Evolutionary conservation across 2,329 filamentous ascomycete species (phyloP).

Genomic region (Trichophyton benhamiae): DNA sequence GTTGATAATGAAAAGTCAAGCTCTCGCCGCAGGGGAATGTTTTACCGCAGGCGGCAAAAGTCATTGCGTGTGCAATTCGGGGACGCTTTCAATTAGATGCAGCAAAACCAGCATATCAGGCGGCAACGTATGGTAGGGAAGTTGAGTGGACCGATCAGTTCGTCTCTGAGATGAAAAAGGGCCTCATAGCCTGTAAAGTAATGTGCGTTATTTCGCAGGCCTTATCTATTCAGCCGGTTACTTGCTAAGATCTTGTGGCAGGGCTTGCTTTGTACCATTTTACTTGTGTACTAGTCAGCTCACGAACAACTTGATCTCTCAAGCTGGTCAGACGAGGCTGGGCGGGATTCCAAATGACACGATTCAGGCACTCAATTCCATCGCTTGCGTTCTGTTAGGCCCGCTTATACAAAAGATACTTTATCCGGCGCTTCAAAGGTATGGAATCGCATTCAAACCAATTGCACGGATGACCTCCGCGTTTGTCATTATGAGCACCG

Average conservation of each 20-base stretch:
- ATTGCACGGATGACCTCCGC: constrained; percentile 45
- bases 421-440: constrained; percentile 44
- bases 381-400: constrained; percentile 46
- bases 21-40: constrained; percentile 9
- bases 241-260: neutral
- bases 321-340: constrained; percentile 46
- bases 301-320: constrained; percentile 21
- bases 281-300: constrained; percentile 26
- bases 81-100: constrained; percentile 10
- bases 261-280: constrained; percentile 21
- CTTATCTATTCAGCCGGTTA: neutral
- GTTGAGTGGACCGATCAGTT: constrained; percentile 12
- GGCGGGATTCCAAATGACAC: constrained; percentile 48
- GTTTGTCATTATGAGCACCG: constrained; percentile 40
- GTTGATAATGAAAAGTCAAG: neutral
- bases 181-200: constrained; percentile 10
- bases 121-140: constrained; percentile 47
- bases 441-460: constrained; percentile 44
- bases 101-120: constrained; percentile 37
- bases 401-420: constrained; percentile 39
- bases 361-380: constrained; percentile 46
- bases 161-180: constrained; percentile 11
- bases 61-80: constrained; percentile 5
- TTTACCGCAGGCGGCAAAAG: constrained; percentile 8
- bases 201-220: constrained; percentile 5